Evolutionary conservation across 2,329 filamentous ascomycete species (phyloP).

Genomic region (Colletotrichum abscissum): DNA sequence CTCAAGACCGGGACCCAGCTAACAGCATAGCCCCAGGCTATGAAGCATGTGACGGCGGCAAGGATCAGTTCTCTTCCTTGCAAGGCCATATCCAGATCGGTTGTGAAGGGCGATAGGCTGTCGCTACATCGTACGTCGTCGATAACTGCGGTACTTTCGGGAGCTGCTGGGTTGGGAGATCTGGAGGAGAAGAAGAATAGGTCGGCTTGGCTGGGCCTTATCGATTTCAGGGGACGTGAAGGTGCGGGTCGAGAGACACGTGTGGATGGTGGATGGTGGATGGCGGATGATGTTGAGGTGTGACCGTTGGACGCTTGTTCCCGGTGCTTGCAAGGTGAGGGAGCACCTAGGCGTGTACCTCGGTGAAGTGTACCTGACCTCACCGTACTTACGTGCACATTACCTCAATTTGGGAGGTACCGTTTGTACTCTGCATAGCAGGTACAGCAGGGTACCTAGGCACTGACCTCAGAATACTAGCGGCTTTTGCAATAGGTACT

Average conservation of each 20-base stretch:
- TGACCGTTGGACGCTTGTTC: background rate
- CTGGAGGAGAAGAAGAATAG: background rate
- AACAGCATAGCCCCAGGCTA: slow-evolving; percentile 89
- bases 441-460: background rate
- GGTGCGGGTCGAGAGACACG: slow-evolving; percentile 2
- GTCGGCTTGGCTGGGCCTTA: slow-evolving; percentile 2
- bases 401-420: background rate
- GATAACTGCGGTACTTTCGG: slow-evolving; percentile 2
- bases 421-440: background rate
- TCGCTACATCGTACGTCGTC: slow-evolving; percentile 31
- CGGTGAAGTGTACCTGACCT: background rate
- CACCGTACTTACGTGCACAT: background rate
- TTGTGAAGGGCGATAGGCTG: slow-evolving; percentile 6
- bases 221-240: background rate
- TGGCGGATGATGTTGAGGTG: slow-evolving; percentile 1
- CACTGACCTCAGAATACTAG: background rate
- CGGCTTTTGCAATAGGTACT: background rate
- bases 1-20: slow-evolving; percentile 86
- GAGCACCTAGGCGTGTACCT: background rate
- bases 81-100: slow-evolving; percentile 69
- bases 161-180: background rate
- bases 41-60: slow-evolving; percentile 76
- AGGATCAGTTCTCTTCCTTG: slow-evolving; percentile 78
- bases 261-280: background rate
- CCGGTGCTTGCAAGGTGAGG: background rate